Evolutionary conservation across 331 rosid genomes (phyloP).

Genomic region (Quercus phellos): DNA sequence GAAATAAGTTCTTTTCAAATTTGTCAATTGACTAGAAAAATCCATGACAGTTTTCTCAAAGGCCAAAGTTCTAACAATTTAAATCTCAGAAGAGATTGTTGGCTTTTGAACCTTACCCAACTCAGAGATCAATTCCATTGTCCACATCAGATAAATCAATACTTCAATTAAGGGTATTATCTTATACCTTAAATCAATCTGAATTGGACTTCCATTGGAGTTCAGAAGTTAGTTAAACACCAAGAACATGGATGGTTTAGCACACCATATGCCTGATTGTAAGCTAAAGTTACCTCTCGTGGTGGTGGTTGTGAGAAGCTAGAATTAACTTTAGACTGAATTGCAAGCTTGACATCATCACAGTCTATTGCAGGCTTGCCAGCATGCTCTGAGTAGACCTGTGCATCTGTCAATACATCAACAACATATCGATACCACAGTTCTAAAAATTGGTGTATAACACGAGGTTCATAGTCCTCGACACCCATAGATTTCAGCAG

Average conservation of each 20-base stretch:
- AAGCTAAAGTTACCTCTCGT: slow-evolving; percentile 60
- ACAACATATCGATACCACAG: slow-evolving; percentile 85
- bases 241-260: background rate
- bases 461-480: slow-evolving; percentile 84
- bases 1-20: background rate
- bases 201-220: background rate
- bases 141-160: background rate
- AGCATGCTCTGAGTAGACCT: slow-evolving; percentile 87
- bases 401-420: slow-evolving; percentile 75
- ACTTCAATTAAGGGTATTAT: background rate
- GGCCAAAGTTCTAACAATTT: background rate
- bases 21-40: background rate
- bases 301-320: slow-evolving; percentile 95
- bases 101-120: background rate
- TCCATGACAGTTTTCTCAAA: slow-evolving; percentile 1
- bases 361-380: slow-evolving; percentile 69
- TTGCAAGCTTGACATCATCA: slow-evolving; percentile 84
- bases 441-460: slow-evolving; percentile 78
- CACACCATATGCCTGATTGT: background rate
- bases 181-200: background rate
- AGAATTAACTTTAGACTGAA: slow-evolving; percentile 82
- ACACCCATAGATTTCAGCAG: slow-evolving; percentile 86
- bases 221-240: background rate
- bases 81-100: background rate
- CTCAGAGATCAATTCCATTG: background rate